phyloP scores from a whole-genome alignment of 306 rosid species.

The Ammopiptanthus mongolicus region DNA sequence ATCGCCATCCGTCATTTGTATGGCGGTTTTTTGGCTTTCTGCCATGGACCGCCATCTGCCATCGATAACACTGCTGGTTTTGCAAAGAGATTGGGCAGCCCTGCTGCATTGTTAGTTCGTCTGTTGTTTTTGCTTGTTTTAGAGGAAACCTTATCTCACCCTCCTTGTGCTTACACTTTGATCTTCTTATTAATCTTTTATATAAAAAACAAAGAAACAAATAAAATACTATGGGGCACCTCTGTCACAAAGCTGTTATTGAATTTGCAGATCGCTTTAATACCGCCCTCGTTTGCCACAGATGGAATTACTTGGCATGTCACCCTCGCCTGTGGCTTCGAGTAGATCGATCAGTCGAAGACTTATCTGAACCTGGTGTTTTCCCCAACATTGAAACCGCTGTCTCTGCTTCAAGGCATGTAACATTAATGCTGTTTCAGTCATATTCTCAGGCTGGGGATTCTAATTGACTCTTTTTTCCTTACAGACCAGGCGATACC shows the following conservation, averaged over 20 bases:
- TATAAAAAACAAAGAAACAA: background rate
- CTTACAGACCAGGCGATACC: conserved; percentile 86
- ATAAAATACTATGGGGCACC: conserved; percentile 12
- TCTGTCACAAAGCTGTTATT: conserved; percentile 60
- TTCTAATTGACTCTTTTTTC: conserved; percentile 11
- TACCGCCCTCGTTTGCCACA: conserved; percentile 99
- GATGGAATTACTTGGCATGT: conserved; percentile 94
- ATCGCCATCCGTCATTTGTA: no score
- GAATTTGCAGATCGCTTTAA: conserved; percentile 99
- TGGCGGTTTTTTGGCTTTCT: no score
- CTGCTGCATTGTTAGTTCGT: background rate
- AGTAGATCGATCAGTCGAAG: conserved; percentile 75
- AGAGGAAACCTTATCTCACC: background rate
- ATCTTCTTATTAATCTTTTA: background rate
- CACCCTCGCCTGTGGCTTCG: conserved; percentile 95
- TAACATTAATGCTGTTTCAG: background rate
- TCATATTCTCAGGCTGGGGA: background rate
- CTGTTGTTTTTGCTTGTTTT: background rate
- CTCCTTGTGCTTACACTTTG: background rate
- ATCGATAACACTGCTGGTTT: no score
- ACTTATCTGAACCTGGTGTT: conserved; percentile 65
- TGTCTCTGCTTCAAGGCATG: conserved; percentile 82
- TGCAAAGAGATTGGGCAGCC: background rate
- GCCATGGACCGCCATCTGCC: no score
- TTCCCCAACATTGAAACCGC: conserved; percentile 84